Conservation (phyloP, 192 early-diverging fungal species). For the Allomyces arbusculus region DNA sequence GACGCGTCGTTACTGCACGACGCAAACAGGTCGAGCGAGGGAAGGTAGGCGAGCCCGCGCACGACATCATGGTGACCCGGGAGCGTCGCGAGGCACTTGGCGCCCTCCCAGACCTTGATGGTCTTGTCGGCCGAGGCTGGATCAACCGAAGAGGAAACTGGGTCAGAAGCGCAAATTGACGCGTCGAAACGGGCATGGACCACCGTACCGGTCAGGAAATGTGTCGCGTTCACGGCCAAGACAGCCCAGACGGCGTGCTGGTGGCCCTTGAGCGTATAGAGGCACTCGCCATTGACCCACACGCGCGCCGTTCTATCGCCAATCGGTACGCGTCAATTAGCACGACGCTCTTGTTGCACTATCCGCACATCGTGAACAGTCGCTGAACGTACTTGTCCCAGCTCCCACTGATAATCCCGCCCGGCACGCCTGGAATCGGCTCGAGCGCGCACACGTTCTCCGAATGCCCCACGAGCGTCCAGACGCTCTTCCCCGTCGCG, state of each 20-base stretch:
- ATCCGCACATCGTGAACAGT: neutral
- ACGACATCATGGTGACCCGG: conserved; percentile 82
- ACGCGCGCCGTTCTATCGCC: conserved; percentile 56
- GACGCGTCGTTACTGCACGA: conserved; percentile 83
- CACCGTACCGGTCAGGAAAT: conserved; percentile 49
- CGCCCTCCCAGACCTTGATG: conserved; percentile 68
- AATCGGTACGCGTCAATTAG: neutral
- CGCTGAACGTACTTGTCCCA: conserved; percentile 67
- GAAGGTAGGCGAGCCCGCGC: conserved; percentile 46
- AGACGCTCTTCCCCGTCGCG: conserved; percentile 29
- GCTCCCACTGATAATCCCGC: conserved; percentile 74
- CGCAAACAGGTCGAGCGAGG: conserved; percentile 37
- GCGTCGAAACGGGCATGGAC: neutral
- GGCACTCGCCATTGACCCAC: conserved; percentile 60
- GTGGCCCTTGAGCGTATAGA: conserved; percentile 57
- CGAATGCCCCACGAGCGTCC: conserved; percentile 55
- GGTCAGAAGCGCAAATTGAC: neutral
- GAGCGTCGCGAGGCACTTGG: conserved; percentile 35
- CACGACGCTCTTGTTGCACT: neutral
- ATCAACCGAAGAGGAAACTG: neutral
- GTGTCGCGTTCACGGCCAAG: conserved; percentile 43
- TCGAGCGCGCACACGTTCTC: conserved; percentile 72
- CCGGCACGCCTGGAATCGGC: conserved; percentile 21
- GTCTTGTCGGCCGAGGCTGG: conserved; percentile 77
- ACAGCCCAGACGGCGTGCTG: conserved; percentile 79